Percentiles rank a stretch among this genome's conserved stretches.
phyloP scores from a whole-genome alignment of 163 green algal genomes.

The Chlorella variabilis region DNA sequence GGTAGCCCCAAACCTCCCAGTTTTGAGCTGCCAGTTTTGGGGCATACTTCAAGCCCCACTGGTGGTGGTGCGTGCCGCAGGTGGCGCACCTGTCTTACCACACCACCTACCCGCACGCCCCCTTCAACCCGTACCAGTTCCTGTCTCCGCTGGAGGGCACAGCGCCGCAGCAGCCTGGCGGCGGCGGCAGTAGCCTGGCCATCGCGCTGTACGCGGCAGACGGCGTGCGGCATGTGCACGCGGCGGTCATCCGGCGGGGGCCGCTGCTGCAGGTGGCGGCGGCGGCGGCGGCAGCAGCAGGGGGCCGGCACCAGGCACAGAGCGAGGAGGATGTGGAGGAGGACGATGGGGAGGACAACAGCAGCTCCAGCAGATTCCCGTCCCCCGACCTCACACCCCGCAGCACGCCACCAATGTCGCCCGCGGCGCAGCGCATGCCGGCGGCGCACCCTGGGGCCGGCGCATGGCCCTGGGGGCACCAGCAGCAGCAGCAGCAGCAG shows the following conservation, averaged over 20 bases:
- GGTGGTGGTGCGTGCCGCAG: too few species aligned
- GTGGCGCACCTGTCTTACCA: constrained; percentile 13
- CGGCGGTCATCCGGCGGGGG: not conserved
- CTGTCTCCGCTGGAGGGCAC: not conserved
- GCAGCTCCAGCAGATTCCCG: constrained; percentile 29
- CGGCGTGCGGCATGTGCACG: constrained; percentile 16
- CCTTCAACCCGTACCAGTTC: constrained; percentile 30
- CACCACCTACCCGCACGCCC: constrained; percentile 10
- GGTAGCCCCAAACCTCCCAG: too few species aligned
- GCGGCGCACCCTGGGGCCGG: not conserved
- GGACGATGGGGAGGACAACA: not conserved
- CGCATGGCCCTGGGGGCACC: not conserved
- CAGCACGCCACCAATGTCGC: not conserved
- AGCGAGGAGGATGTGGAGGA: not conserved
- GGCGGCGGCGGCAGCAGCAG: not conserved
- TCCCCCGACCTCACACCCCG: not conserved
- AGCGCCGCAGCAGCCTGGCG: not conserved
- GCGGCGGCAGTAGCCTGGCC: not conserved
- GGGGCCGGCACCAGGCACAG: too few species aligned
- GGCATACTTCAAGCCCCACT: too few species aligned
- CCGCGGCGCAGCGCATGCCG: not conserved
- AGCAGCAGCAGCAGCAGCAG: not conserved
- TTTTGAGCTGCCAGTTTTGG: too few species aligned
- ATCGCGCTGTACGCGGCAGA: not conserved
- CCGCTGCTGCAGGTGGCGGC: not conserved